A percentile compares a stretch with the other conserved stretches of the same genome.
phyloP scores from a whole-genome alignment of 2,329 filamentous ascomycete genomes.

The Aspergillus hiratsukae region DNA sequence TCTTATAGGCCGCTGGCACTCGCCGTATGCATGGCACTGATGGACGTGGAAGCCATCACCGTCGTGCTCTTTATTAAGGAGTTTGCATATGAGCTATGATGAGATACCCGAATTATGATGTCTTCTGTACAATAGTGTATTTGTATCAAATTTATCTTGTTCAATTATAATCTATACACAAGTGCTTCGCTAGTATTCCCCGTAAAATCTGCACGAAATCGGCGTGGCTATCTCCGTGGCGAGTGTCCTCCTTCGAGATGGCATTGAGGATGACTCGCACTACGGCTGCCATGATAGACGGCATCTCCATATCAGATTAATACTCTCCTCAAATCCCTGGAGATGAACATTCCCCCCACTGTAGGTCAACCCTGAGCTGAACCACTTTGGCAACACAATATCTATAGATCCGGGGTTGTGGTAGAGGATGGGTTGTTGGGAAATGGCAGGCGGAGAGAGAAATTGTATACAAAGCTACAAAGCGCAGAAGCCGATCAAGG shows the following conservation, averaged over 20 bases:
- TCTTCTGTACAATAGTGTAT: background rate
- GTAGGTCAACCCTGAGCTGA: slow-evolving; percentile 46
- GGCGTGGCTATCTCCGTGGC: too few species aligned
- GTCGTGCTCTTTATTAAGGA: slow-evolving; percentile 15
- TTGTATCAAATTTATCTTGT: background rate
- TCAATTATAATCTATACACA: background rate
- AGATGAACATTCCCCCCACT: slow-evolving; percentile 6
- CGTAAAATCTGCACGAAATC: too few species aligned
- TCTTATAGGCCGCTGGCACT: slow-evolving; percentile 62
- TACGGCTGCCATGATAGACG: slow-evolving; percentile 28
- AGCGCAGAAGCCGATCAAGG: too few species aligned
- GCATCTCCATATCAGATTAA: slow-evolving; percentile 28
- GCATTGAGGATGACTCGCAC: slow-evolving; percentile 26
- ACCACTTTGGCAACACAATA: slow-evolving; percentile 54
- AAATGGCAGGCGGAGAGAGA: slow-evolving; percentile 11
- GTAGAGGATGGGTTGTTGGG: slow-evolving; percentile 30
- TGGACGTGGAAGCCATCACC: slow-evolving; percentile 51
- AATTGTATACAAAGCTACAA: slow-evolving; percentile 1
- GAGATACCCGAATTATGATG: background rate
- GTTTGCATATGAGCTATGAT: background rate
- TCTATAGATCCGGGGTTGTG: slow-evolving; percentile 50
- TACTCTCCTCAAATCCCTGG: slow-evolving; percentile 48
- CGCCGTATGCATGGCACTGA: slow-evolving; percentile 71
- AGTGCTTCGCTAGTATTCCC: background rate
- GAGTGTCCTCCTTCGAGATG: slow-evolving; percentile 5